Conservation (phyloP, 768 basidiomycete species). For the Rhodotorula babjevae region DNA sequence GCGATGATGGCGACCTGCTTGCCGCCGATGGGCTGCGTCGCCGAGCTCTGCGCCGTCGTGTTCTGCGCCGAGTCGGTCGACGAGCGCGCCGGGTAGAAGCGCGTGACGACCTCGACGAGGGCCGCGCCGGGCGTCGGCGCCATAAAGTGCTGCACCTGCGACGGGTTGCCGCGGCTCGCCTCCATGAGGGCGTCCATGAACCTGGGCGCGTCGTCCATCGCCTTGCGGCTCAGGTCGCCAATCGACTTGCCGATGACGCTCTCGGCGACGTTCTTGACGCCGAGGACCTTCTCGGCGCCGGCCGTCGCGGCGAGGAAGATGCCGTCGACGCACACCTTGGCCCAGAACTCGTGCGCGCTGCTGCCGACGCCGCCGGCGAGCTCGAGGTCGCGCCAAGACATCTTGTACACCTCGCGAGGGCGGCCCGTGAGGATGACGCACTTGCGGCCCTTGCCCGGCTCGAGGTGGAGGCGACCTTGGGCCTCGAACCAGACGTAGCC, state of each 20-base stretch:
- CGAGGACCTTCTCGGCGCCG: slow-evolving; percentile 47
- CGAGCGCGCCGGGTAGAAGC: slow-evolving; percentile 39
- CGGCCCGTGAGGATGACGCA: slow-evolving; percentile 86
- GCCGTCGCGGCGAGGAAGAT: slow-evolving; percentile 49
- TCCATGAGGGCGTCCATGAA: slow-evolving; percentile 43
- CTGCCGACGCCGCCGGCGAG: slow-evolving; percentile 54
- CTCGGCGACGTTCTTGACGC: slow-evolving; percentile 30
- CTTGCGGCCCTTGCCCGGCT: slow-evolving; percentile 89
- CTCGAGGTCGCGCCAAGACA: slow-evolving; percentile 59
- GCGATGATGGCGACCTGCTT: slow-evolving; percentile 23
- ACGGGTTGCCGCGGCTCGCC: slow-evolving; percentile 40
- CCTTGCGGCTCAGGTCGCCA: slow-evolving; percentile 44
- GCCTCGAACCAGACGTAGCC: slow-evolving; percentile 86
- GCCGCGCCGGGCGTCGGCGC: slow-evolving; percentile 40
- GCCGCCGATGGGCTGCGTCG: slow-evolving; percentile 10
- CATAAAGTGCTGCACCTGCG: slow-evolving; percentile 46
- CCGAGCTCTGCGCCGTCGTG: neutral
- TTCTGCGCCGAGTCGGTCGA: slow-evolving; percentile 2
- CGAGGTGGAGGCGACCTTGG: slow-evolving; percentile 75
- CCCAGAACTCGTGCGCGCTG: slow-evolving; percentile 48
- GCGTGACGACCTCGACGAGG: slow-evolving; percentile 46
- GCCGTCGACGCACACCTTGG: slow-evolving; percentile 49
- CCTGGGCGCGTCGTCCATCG: slow-evolving; percentile 34
- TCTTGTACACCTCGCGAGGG: slow-evolving; percentile 51
- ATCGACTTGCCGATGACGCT: slow-evolving; percentile 40